A percentile compares a stretch with the other conserved stretches of the same genome.
Conservation (phyloP, 805 yeast species). For the Suhomyces canberraensis region DNA sequence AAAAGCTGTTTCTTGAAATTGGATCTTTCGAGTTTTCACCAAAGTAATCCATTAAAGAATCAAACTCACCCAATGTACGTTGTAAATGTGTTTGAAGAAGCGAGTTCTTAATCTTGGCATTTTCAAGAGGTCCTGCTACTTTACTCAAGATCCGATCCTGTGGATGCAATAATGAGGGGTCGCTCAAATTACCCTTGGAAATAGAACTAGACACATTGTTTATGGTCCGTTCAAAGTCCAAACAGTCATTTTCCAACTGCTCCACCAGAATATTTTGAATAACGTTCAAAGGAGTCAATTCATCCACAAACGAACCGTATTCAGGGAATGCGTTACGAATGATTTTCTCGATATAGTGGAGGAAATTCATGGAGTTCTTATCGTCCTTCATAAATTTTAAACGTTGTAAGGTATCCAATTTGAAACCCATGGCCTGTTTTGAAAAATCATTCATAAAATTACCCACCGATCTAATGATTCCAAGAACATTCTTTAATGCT, state of each 20-base stretch:
- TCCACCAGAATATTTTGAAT: constrained; percentile 80
- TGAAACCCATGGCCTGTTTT: constrained; percentile 92
- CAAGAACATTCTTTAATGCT: constrained; percentile 68
- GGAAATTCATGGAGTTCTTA: constrained; percentile 78
- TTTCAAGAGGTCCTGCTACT: constrained; percentile 65
- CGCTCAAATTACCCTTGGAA: constrained; percentile 81
- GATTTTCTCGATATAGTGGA: constrained; percentile 88
- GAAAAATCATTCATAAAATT: constrained; percentile 94
- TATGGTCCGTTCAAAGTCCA: constrained; percentile 56
- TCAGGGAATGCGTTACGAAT: constrained; percentile 85
- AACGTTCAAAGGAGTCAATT: constrained; percentile 52
- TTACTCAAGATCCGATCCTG: constrained; percentile 64
- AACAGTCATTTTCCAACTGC: constrained; percentile 72
- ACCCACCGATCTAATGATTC: constrained; percentile 86
- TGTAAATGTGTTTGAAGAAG: constrained; percentile 61
- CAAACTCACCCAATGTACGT: constrained; percentile 62
- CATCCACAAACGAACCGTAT: constrained; percentile 69
- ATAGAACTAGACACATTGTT: constrained; percentile 71
- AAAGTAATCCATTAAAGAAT: constrained; percentile 70
- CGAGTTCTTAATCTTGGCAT: constrained; percentile 68
- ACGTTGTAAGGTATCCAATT: constrained; percentile 83
- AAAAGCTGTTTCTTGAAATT: constrained; percentile 64
- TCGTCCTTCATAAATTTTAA: constrained; percentile 89
- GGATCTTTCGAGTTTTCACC: constrained; percentile 86
- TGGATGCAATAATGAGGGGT: constrained; percentile 76